Evolutionary conservation across 306 rosid genomes (phyloP), one percentile per base, ranked within the genome.

Genomic region (Phaseolus lunatus): DNA sequence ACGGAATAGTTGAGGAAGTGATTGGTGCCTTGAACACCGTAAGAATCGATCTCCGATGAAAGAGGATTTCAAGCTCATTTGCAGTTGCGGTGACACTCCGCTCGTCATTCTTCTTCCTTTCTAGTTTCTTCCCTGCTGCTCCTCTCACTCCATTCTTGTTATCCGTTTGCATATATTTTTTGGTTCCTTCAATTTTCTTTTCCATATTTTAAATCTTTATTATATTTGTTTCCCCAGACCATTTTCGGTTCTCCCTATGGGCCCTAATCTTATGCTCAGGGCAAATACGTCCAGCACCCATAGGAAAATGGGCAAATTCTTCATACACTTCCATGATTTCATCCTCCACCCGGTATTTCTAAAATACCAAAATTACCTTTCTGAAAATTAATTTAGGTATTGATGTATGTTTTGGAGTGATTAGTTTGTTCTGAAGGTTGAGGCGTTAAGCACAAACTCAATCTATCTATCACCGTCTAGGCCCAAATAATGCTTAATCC

Each of bases 1-100:
- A 73, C 84, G 52, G 84, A 88, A 88, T 54, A 83, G 80, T 5
- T 77, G 91, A 84, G 81, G 90, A 78, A 87, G 88, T 20, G 85
- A 78, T 9, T 84, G 87, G 27, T 78, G 85, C 15, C 73, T 52
- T 7, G 96, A 88, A 70, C 74, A 86, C 57, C 83, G 88, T 31
- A 85, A 70, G 48, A 86, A 18, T 49, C 65, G 82, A 66, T 62
- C 79, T 23, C 90, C 87, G 23, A 72, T 57, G 71, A 88, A 82
- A 43, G 89, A 82, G 69, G 92, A 87, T 33, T 84, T 26, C 8
- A 86, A 13, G 31, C 78, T 79, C 47, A 92, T 85, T 45, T 84
- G 88, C 72, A 79, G 70, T 37, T 83, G 86, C 53, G 58, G 58
- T 72, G 87, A 78, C 79, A 78, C 20, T 16, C 81, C 75, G 44